phyloP scores from a whole-genome alignment of 129 eudicot genomes.

The Erigeron canadensis region DNA sequence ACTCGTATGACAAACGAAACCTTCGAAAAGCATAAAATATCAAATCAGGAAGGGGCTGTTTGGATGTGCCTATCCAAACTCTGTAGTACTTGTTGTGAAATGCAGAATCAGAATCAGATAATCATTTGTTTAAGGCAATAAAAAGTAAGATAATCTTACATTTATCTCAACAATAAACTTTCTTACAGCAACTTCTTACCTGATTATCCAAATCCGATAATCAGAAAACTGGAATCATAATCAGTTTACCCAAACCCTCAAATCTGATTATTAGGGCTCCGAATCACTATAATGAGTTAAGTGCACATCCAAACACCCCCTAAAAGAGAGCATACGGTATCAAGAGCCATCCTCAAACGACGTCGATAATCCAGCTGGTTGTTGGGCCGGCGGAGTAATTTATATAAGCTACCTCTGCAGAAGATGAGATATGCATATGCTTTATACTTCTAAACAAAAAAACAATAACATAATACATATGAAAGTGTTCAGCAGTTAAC shows the following conservation, averaged over 20 bases:
- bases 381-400: slow-evolving; percentile 85
- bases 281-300: slow-evolving; percentile 18
- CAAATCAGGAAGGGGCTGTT: neutral
- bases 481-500: too few species aligned
- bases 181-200: slow-evolving; percentile 23
- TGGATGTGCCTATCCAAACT: slow-evolving; percentile 10
- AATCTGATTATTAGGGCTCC: slow-evolving; percentile 19
- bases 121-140: neutral
- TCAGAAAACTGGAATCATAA: slow-evolving; percentile 21
- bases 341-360: slow-evolving; percentile 95
- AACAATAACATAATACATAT: slow-evolving; percentile 10
- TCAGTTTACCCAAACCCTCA: slow-evolving; percentile 18
- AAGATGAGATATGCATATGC: slow-evolving; percentile 6
- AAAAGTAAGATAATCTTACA: slow-evolving; percentile 8
- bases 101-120: slow-evolving; percentile 8
- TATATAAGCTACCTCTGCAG: slow-evolving; percentile 97
- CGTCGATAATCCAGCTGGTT: slow-evolving; percentile 89
- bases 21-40: neutral
- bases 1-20: slow-evolving; percentile 6
- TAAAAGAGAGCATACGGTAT: slow-evolving; percentile 58
- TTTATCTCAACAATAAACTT: slow-evolving; percentile 18
- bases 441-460: neutral
- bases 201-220: slow-evolving; percentile 27
- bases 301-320: slow-evolving; percentile 18
- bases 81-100: neutral